Percentiles rank a stretch among this genome's conserved stretches.
Conservation (phyloP, 1,284 basidiomycete species). For the Ganoderma resinaceum region DNA sequence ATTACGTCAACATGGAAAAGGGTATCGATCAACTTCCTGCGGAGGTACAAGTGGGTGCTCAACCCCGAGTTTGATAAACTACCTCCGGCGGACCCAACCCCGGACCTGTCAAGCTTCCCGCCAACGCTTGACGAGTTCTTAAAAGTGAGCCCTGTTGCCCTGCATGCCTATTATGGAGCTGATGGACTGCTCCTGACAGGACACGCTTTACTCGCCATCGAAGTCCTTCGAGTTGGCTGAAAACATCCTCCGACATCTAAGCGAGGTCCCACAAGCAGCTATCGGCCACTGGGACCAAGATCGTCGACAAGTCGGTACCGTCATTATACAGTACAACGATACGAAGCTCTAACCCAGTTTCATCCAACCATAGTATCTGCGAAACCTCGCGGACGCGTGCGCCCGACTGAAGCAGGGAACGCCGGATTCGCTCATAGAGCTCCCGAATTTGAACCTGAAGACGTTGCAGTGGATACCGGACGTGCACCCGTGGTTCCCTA, state of each 20-base stretch:
- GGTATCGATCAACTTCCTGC: slow-evolving; percentile 56
- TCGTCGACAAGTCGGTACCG: slow-evolving; percentile 25
- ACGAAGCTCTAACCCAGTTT: no score
- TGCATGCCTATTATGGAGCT: not conserved
- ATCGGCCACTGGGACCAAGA: slow-evolving; percentile 28
- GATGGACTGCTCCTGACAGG: slow-evolving; percentile 7
- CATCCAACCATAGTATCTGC: slow-evolving; percentile 23
- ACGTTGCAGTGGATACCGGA: slow-evolving; percentile 50
- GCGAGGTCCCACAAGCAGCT: slow-evolving; percentile 17
- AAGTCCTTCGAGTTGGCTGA: slow-evolving; percentile 26
- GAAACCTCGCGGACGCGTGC: slow-evolving; percentile 22
- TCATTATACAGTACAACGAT: not conserved
- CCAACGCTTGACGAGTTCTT: slow-evolving; percentile 17
- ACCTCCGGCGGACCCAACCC: slow-evolving; percentile 26
- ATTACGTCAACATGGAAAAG: slow-evolving; percentile 44
- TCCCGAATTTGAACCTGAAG: slow-evolving; percentile 38
- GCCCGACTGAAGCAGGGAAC: slow-evolving; percentile 10
- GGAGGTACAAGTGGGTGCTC: slow-evolving; percentile 81
- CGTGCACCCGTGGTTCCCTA: slow-evolving; percentile 54
- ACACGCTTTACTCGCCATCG: slow-evolving; percentile 27
- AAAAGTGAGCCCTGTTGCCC: slow-evolving; percentile 1
- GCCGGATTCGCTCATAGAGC: slow-evolving; percentile 22
- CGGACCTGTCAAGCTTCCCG: slow-evolving; percentile 25
- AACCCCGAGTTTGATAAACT: slow-evolving; percentile 45
- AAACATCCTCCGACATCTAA: slow-evolving; percentile 24